Evolutionary conservation across 306 rosid species (phyloP), one percentile per base, ranked within the genome.

Genomic region (Cicer yamashitae): DNA sequence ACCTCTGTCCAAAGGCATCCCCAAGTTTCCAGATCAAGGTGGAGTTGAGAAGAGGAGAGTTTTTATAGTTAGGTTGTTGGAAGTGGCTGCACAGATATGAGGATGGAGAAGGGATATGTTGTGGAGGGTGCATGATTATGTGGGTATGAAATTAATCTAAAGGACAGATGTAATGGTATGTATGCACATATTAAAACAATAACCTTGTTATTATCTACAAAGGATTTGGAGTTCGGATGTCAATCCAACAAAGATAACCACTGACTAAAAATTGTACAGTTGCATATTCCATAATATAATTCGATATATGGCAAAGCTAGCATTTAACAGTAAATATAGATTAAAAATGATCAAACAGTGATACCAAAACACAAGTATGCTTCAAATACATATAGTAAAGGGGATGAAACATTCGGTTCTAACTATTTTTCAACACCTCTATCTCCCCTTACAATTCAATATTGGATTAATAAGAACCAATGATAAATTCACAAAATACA

Each of bases 351-450:
- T 57, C 70, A 39, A n/a, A 48, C 70, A 60, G 34, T 70, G 60
- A 60, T 57, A 11, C 67, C 78, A 62, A 13, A 25, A 9, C 7
- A 64, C 48, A 63, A 40, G 1, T 14, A 63, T 15, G 51, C 37
- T 63, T 63, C 50, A 40, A 8, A 65, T 40, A 56, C 52, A 71
- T 47, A 10, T 12, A 39, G 46, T 20, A 62, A 18, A 56, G 37
- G 41, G 13, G n/a, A 76, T 76, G 70, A 77, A 68, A 77, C 37
- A 73, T 43, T 58, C 7, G 44, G 58, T 54, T 46, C 10, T 43
- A 30, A 73, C 30, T 52, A 14, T 59, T 50, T 2, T 43, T 54
- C 1, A 54, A 50, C 44, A 60, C 39, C 46, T 60, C 15, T 66
- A 9, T 40, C 54, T 67, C 13, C 39, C 65, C 41, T 18, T 15